Evolutionary conservation across 352 stramenopile genomes (phyloP), one percentile per base, ranked within the genome.

Genomic region (Albugo laibachii): DNA sequence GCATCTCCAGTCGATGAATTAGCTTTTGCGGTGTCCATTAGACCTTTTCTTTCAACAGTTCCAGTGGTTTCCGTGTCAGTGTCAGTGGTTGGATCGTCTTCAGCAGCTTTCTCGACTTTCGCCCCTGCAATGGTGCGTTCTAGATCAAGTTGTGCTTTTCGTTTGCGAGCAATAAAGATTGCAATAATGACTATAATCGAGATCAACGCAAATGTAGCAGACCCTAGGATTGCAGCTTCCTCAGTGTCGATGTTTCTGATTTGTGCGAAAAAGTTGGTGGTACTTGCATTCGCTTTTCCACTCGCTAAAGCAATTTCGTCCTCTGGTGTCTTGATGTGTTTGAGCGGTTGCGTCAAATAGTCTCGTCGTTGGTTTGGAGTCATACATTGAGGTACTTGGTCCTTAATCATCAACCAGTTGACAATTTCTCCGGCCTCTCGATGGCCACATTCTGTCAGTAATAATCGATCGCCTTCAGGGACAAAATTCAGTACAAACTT

Each of bases 401-500:
- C 68, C 47, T 80, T 65, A 35, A 87, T 85, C 50, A 71, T 77
- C 39, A 91, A 54, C 77, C 77, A 91, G 66, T 91, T 91, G 50
- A 83, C 58, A 56, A 87, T 83, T 47, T 86, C 74, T 21, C 77
- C 74, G 19, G 77, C 70, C 50, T 87, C 77, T 65, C 72, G 69
- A 56, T 87, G 72, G 56, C 77, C 77, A 27, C 77, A 91, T 57
- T 87, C 75, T 0, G 72, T 86, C 36, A 91, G 57, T 53, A 83
- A 55, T 39, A 87, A 44, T 16, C 72, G 66, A 59, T 84, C 81
- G 50, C 73, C 72, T 41, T 86, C 74, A 16, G 73, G 70, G 36
- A 83, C 76, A 24, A 91, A 83, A 66, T 91, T 85, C 4, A 91
- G 52, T n/a, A 91, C 62, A 49, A 86, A 91, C 38, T 65, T 65